These are phyloP conservation scores for Pinus taeda DNA, from an alignment of 75 land plant genomes.

Conservation along the genomic window DNA sequence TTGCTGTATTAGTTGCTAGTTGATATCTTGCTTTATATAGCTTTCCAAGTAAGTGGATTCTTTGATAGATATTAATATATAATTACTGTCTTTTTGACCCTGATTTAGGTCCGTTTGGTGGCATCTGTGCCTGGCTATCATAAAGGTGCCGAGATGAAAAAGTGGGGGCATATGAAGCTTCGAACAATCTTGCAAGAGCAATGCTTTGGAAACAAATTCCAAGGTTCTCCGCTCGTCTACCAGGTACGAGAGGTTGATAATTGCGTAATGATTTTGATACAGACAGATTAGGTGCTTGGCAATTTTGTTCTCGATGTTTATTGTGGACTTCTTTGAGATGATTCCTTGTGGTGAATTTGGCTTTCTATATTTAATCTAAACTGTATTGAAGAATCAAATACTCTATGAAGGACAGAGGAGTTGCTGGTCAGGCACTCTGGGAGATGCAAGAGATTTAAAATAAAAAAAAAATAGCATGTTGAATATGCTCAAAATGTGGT, in stretches of 20 bases:
- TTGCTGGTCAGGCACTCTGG: background rate
- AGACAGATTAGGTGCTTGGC: background rate
- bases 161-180: slow-evolving; percentile 98
- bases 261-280: background rate
- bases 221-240: slow-evolving; percentile 66
- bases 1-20: background rate
- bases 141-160: slow-evolving; percentile 61
- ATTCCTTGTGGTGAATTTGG: background rate
- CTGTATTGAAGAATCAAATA: background rate
- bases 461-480: background rate
- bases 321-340: background rate
- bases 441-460: background rate
- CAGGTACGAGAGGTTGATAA: slow-evolving; percentile 44
- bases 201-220: slow-evolving; percentile 69
- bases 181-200: slow-evolving; percentile 69
- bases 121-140: slow-evolving; percentile 98
- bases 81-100: background rate
- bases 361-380: background rate
- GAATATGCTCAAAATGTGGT: background rate
- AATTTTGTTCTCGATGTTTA: background rate
- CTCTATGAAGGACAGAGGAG: background rate
- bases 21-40: background rate
- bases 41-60: background rate
- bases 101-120: slow-evolving; percentile 75
- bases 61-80: background rate